Evolutionary conservation across 441 rosid species (phyloP).

Genomic region (Codiaeum variegatum): DNA sequence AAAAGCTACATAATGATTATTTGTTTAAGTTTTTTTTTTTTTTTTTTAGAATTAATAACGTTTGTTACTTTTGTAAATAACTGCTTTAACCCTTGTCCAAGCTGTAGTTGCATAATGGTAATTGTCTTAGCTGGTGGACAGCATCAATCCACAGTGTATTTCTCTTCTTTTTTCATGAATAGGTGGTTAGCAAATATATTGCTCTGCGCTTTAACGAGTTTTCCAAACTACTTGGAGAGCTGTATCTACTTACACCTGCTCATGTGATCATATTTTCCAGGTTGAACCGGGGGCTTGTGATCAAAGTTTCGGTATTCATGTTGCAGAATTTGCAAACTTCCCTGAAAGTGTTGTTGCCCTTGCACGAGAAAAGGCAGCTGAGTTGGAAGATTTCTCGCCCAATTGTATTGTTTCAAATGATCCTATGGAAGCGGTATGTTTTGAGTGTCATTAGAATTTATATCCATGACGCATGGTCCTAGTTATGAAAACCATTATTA

Average conservation of each 20-base stretch:
- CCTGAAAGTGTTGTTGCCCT: slow-evolving; percentile 91
- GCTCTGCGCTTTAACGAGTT: background rate
- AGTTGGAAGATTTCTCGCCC: slow-evolving; percentile 93
- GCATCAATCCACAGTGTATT: background rate
- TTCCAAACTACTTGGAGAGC: background rate
- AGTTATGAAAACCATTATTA: slow-evolving; percentile 6
- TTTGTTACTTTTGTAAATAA: background rate
- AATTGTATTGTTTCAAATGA: slow-evolving; percentile 41
- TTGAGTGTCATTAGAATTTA: slow-evolving; percentile 6
- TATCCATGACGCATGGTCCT: background rate
- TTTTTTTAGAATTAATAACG: too few species aligned
- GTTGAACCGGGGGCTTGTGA: slow-evolving; percentile 97
- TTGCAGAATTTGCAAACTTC: slow-evolving; percentile 96
- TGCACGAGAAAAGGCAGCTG: slow-evolving; percentile 94
- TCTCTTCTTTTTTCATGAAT: background rate
- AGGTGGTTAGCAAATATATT: background rate
- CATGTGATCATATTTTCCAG: slow-evolving; percentile 33
- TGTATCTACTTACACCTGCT: slow-evolving; percentile 12
- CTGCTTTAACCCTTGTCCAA: background rate
- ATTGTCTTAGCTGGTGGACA: background rate
- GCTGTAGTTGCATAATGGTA: background rate
- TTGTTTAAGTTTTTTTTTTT: too few species aligned
- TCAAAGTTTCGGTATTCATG: slow-evolving; percentile 99
- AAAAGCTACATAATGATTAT: background rate
- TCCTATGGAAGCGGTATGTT: slow-evolving; percentile 39